These are phyloP conservation scores for Lasiodiplodia gonubiensis DNA, from an alignment of 2,329 filamentous ascomycete species.

Conservation along the genomic window DNA sequence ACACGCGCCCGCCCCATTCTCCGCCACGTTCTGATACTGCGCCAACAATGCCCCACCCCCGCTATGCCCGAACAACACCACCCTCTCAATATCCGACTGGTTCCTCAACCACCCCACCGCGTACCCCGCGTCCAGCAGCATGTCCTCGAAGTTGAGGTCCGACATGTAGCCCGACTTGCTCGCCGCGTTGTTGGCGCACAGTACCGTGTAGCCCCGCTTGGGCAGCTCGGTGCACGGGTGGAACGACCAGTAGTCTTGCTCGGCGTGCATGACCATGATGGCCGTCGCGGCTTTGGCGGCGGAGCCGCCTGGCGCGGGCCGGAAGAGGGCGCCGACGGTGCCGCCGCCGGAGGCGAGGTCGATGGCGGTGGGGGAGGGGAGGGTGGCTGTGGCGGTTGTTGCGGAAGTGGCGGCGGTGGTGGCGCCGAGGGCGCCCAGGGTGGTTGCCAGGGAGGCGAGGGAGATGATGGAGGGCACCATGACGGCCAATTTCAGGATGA, in stretches of 20 bases:
- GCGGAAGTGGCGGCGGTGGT: too few species aligned
- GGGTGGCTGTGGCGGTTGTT: too few species aligned
- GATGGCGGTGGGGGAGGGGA: background rate
- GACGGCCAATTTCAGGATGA: too few species aligned
- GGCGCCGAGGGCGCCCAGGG: too few species aligned
- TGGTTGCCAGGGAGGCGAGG: too few species aligned
- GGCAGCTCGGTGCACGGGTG: conserved; percentile 13
- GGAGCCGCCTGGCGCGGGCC: background rate
- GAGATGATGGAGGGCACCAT: too few species aligned
- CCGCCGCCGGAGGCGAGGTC: background rate
- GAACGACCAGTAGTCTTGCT: conserved; percentile 13
- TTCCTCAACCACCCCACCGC: conserved; percentile 1
- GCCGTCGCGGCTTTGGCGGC: background rate
- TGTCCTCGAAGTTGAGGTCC: conserved; percentile 4
- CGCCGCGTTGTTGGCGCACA: conserved; percentile 17
- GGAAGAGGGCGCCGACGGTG: conserved; percentile 1
- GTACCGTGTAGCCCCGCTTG: background rate
- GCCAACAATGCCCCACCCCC: conserved; percentile 20
- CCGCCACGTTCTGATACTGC: conserved; percentile 21
- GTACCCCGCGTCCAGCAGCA: conserved; percentile 5
- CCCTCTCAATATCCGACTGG: background rate
- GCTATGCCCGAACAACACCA: conserved; percentile 11
- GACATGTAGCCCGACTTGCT: conserved; percentile 14
- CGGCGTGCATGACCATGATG: conserved; percentile 21
- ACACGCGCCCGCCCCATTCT: conserved; percentile 2